Evolutionary conservation across 1,284 basidiomycete genomes (phyloP).

Genomic region (Naganishia sp.): DNA sequence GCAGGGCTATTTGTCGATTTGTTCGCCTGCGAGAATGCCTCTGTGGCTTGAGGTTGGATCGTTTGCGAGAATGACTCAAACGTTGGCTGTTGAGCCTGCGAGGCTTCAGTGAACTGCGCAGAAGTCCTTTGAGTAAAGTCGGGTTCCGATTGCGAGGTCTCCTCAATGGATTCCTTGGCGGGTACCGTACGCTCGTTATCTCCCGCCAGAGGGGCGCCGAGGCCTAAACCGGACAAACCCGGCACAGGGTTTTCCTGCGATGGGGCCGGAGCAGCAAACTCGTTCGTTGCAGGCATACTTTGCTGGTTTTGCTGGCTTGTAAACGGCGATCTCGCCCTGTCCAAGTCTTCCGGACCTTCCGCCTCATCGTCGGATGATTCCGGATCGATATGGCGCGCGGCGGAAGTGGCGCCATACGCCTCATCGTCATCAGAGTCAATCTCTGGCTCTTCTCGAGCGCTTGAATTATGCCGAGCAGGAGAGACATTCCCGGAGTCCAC

Average conservation of each 20-base stretch:
- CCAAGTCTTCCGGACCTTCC: conserved; percentile 54
- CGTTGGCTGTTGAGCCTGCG: too few relatives aligned
- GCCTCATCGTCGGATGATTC: conserved; percentile 51
- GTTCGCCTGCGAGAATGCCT: conserved; percentile 1
- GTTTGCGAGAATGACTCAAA: not conserved
- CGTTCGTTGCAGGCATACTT: not conserved
- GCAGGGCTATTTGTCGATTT: not conserved
- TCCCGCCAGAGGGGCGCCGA: conserved; percentile 14
- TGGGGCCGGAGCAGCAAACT: not conserved
- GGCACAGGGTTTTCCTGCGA: conserved; percentile 8
- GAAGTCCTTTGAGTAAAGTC: too few relatives aligned
- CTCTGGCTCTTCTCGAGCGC: not conserved
- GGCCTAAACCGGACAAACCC: conserved; percentile 10
- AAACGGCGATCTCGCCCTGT: conserved; percentile 40
- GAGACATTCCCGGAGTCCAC: conserved; percentile 30
- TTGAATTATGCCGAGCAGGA: conserved; percentile 2
- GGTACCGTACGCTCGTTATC: not conserved
- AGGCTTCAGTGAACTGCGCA: too few relatives aligned
- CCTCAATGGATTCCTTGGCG: too few relatives aligned
- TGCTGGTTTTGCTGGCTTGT: conserved; percentile 1
- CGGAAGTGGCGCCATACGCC: not conserved
- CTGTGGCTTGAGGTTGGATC: not conserved
- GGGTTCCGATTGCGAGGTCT: too few relatives aligned
- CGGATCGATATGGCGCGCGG: conserved; percentile 23
- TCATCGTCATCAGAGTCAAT: conserved; percentile 2